phyloP scores from a whole-genome alignment of 371 early-diverging fungal genomes.

The Synchytrium microbalum region DNA sequence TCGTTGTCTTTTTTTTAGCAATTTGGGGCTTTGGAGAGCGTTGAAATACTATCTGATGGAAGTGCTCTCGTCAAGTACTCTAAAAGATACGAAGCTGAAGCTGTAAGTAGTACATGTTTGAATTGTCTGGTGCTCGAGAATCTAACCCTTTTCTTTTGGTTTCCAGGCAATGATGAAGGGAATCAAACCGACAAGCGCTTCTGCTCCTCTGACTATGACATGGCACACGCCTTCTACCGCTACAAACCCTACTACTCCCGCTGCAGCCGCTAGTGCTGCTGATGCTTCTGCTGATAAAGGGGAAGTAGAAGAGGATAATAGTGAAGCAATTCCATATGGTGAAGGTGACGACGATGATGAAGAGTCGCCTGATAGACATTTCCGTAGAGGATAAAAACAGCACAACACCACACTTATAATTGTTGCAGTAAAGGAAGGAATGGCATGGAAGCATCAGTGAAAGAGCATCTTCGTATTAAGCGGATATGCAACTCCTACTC shows the following conservation, averaged over 20 bases:
- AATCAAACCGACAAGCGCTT: neutral
- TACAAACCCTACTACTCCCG: neutral
- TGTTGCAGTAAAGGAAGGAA: too few relatives aligned
- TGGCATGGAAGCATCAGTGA: too few relatives aligned
- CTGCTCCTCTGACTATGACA: neutral
- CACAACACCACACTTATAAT: too few relatives aligned
- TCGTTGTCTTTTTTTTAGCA: neutral
- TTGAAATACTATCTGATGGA: neutral
- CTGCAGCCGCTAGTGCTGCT: neutral
- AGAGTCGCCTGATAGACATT: too few relatives aligned
- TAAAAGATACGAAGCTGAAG: neutral
- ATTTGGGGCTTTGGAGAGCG: neutral
- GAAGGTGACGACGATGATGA: neutral
- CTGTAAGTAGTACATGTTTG: neutral
- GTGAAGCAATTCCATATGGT: neutral
- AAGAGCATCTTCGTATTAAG: too few relatives aligned
- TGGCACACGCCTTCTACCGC: neutral
- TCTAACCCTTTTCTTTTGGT: neutral
- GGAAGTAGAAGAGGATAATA: neutral
- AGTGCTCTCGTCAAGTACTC: neutral
- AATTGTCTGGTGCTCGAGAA: neutral
- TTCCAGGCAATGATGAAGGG: neutral
- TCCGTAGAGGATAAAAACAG: too few relatives aligned
- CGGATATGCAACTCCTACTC: too few relatives aligned
- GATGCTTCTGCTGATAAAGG: too few relatives aligned